A percentile compares a stretch with the other conserved stretches of the same genome.
These are phyloP conservation scores for Globisporangium spiculum DNA, from an alignment of 352 stramenopile genomes.

Conservation along the genomic window DNA sequence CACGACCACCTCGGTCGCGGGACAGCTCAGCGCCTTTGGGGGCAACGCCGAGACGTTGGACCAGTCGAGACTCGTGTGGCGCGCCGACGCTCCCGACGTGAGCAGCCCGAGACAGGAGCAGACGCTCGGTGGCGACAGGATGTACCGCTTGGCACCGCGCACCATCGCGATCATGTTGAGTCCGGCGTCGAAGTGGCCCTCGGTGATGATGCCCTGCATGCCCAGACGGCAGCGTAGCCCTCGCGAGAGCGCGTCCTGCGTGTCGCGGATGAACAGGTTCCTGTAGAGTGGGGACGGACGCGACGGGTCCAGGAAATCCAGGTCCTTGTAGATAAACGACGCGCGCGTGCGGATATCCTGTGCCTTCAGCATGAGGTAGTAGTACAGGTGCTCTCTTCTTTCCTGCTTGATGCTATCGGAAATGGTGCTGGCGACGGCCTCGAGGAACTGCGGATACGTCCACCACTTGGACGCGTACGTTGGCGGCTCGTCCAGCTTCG, in stretches of 20 bases:
- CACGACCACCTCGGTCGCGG: conserved; percentile 89
- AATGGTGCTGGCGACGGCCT: conserved; percentile 27
- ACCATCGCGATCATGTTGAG: conserved; percentile 94
- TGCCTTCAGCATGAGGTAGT: conserved; percentile 62
- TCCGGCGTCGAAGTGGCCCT: conserved; percentile 92
- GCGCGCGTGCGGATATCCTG: conserved; percentile 35
- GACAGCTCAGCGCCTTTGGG: conserved; percentile 42
- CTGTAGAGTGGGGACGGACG: conserved; percentile 46
- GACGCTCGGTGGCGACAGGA: conserved; percentile 88
- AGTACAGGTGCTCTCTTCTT: conserved; percentile 27
- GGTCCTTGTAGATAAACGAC: conserved; percentile 80
- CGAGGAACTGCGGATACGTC: conserved; percentile 61
- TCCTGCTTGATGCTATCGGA: conserved; percentile 3
- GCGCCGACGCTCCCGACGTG: conserved; percentile 66
- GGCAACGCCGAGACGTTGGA: conserved; percentile 43
- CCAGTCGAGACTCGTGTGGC: conserved; percentile 93
- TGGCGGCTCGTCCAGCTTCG: conserved; percentile 27
- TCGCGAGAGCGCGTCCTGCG: conserved; percentile 24
- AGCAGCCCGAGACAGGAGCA: conserved; percentile 81
- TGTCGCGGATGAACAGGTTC: conserved; percentile 54
- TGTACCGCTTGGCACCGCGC: conserved; percentile 89
- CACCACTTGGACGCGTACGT: conserved; percentile 53
- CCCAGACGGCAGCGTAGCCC: conserved; percentile 86
- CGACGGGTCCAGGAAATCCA: conserved; percentile 91
- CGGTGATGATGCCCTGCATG: conserved; percentile 91